Evolutionary conservation across 1,284 basidiomycete species (phyloP).

Genomic region (Boletus sp.): DNA sequence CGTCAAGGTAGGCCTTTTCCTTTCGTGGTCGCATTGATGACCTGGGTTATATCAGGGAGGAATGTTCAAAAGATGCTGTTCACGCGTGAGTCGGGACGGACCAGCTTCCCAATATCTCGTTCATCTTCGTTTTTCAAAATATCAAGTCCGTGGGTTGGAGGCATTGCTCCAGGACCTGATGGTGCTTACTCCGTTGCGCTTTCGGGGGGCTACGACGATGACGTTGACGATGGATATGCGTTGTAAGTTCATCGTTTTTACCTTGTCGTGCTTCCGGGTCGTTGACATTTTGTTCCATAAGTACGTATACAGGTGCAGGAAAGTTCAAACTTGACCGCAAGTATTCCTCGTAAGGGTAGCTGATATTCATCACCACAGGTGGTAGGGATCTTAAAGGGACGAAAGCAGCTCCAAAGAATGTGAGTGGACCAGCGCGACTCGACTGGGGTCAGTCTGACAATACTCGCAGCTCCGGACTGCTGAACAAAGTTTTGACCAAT

Average conservation of each 20-base stretch:
- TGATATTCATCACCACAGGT: slow-evolving; percentile 37
- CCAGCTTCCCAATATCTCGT: neutral
- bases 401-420: slow-evolving; percentile 71
- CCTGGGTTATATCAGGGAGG: slow-evolving; percentile 39
- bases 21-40: neutral
- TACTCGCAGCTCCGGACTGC: slow-evolving; percentile 69
- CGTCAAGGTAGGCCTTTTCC: slow-evolving; percentile 41
- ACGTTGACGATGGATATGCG: slow-evolving; percentile 73
- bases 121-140: slow-evolving; percentile 20
- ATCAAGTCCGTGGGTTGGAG: slow-evolving; percentile 66
- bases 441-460: neutral
- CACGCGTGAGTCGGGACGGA: slow-evolving; percentile 58
- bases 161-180: slow-evolving; percentile 60
- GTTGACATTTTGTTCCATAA: slow-evolving; percentile 26
- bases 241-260: slow-evolving; percentile 52
- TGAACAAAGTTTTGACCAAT: slow-evolving; percentile 75
- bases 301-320: slow-evolving; percentile 76
- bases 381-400: slow-evolving; percentile 82
- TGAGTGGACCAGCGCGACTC: slow-evolving; percentile 31
- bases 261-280: neutral
- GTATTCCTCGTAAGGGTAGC: neutral
- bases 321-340: slow-evolving; percentile 7
- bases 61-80: slow-evolving; percentile 66
- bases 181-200: slow-evolving; percentile 80
- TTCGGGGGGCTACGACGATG: slow-evolving; percentile 82